Evolutionary conservation across 352 stramenopile genomes (phyloP).

Genomic region (Phytophthora palmivora): DNA sequence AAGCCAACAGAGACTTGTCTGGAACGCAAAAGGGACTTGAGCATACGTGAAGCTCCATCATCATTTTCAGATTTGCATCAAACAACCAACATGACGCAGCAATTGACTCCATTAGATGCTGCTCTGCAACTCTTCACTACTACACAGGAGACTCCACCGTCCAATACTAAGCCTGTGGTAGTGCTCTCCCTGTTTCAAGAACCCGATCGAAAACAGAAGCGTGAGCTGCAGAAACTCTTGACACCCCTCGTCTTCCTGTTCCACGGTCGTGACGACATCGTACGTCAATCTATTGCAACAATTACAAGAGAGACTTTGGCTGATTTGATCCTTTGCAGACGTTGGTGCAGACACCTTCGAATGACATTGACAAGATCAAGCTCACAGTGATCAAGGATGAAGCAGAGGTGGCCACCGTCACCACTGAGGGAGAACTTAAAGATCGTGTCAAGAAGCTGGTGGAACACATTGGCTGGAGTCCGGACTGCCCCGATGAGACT

Average conservation of each 20-base stretch:
- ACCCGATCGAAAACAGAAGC: conserved; percentile 36
- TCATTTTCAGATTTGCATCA: conserved; percentile 25
- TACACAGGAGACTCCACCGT: conserved; percentile 11
- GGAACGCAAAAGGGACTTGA: conserved; percentile 17
- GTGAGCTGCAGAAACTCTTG: conserved; percentile 50
- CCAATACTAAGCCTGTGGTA: conserved; percentile 29
- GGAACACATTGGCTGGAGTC: conserved; percentile 65
- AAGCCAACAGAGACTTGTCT: no score
- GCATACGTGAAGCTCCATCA: conserved; percentile 1
- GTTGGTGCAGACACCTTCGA: conserved; percentile 48
- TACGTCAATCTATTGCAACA: conserved; percentile 31
- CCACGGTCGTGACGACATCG: conserved; percentile 64
- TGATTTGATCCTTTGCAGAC: conserved; percentile 34
- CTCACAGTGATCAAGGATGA: conserved; percentile 66
- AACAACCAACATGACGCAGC: conserved; percentile 17
- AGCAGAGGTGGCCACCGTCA: conserved; percentile 41
- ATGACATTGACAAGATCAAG: conserved; percentile 36
- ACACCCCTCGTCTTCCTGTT: conserved; percentile 68
- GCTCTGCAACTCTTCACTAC: conserved; percentile 29
- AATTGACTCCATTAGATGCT: conserved; percentile 24
- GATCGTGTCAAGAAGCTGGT: conserved; percentile 58
- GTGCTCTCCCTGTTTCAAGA: conserved; percentile 30
- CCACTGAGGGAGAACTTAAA: conserved; percentile 52
- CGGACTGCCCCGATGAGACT: conserved; percentile 58
- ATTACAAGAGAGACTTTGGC: neutral